Conservation (phyloP, 2,329 filamentous ascomycete genomes). For the Escovopsis sp. region DNA sequence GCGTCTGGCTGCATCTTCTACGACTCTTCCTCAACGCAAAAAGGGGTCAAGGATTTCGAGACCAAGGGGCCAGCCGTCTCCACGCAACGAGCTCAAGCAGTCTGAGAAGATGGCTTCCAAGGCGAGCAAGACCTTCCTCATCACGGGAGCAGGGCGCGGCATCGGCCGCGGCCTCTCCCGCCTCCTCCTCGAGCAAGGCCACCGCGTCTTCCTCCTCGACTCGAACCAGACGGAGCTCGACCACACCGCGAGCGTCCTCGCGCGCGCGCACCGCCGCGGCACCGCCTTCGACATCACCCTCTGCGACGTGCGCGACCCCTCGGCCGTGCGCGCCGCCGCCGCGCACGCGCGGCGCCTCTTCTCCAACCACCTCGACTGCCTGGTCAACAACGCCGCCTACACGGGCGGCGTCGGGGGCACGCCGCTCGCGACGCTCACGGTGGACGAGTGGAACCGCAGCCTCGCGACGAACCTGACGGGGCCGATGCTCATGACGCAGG, state of each 20-base stretch:
- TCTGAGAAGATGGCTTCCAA: no score
- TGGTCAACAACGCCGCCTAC: conserved; percentile 27
- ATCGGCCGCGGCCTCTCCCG: conserved; percentile 11
- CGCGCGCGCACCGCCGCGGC: conserved; percentile 4
- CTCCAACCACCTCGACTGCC: conserved; percentile 19
- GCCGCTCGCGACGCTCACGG: conserved; percentile 14
- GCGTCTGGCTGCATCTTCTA: no score
- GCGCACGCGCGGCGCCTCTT: conserved; percentile 18
- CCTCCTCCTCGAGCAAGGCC: conserved; percentile 20
- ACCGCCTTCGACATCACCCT: conserved; percentile 10
- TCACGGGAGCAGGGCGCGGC: conserved; percentile 10
- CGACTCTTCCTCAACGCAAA: no score
- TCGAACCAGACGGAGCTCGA: conserved; percentile 20
- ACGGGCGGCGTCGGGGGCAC: conserved; percentile 18
- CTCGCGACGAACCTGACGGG: conserved; percentile 24
- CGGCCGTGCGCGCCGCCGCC: conserved; percentile 15
- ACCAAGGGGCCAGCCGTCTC: no score
- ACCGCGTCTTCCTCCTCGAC: conserved; percentile 25
- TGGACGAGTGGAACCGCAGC: conserved; percentile 22
- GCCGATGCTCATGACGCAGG: conserved; percentile 15
- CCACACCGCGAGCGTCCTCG: conserved; percentile 17
- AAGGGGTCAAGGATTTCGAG: no score
- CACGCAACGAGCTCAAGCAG: no score
- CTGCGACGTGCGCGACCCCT: conserved; percentile 17
- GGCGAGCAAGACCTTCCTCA: conserved; percentile 7